Evolutionary conservation across 495 filamentous ascomycete genomes (phyloP), one percentile per base, ranked within the genome.

Genomic region (Clavariopsis aquatica): DNA sequence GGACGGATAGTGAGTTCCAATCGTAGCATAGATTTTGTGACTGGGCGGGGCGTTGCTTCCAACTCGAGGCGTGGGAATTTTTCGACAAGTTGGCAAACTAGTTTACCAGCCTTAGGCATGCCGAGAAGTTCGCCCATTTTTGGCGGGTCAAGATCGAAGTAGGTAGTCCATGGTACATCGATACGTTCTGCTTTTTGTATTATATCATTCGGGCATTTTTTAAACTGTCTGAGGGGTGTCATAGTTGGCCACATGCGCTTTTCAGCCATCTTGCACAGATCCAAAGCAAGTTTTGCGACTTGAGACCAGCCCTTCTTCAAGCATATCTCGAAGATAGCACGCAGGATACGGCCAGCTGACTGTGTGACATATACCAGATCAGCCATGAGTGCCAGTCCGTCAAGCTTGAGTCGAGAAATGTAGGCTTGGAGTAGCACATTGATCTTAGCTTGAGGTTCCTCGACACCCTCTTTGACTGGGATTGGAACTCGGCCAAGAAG

Each of bases 191-290:
- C 87, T 76, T 97, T 97, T 62, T 89, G 84, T 52, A 98, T 79
- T 52, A 99, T 89, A 61, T 99, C 95, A 31, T 83, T 77, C 13
- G 92, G 84, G 66, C 91, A 95, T 38, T 78, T 78, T 2, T 64
- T 57, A 73, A 97, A 98, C 71, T 99, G 94, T 41, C 95, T 82
- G 9, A 99, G 83, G 7, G 94, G 94, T 20, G 91, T 89, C 94
- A 98, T 98, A 22, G 93, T 96, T 6, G 92, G 93, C 94, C 94
- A 99, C 94, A 98, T 98, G 24, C 95, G 82, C 81, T 95, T 96
- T 80, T 99, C 94, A 1, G 93, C 93, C 93, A 96, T 98, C 78
- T 99, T 99, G 78, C 94, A 99, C 41, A 99, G 81, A 69, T 97
- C 91, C 31, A 99, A 82, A 5, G 95, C 92, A 62, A 87, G 89